Evolutionary conservation across 345 rosid genomes (phyloP).

Genomic region (Citrus hindsii): DNA sequence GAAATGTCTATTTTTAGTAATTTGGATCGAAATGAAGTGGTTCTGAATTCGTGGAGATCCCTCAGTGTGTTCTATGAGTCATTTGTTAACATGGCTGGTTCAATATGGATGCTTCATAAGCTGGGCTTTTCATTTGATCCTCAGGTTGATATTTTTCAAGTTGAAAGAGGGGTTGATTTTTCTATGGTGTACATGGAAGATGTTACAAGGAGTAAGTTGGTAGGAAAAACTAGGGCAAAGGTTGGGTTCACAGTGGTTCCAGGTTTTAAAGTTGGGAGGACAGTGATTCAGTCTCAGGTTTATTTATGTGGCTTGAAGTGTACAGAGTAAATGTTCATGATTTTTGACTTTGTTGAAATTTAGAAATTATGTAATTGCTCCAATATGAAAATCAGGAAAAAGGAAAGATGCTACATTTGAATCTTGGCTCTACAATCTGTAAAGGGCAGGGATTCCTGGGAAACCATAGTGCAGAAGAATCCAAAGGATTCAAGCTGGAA

Average conservation of each 20-base stretch:
- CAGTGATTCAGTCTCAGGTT: slow-evolving; percentile 74
- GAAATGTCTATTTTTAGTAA: slow-evolving; percentile 76
- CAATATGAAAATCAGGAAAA: not conserved
- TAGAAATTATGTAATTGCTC: slow-evolving; percentile 1
- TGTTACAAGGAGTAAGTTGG: slow-evolving; percentile 34
- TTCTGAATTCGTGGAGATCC: slow-evolving; percentile 86
- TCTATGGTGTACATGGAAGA: slow-evolving; percentile 89
- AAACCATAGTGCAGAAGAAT: not conserved
- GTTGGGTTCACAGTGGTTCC: slow-evolving; percentile 93
- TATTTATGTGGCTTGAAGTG: slow-evolving; percentile 52
- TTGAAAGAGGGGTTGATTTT: slow-evolving; percentile 77
- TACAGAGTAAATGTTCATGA: slow-evolving; percentile 30
- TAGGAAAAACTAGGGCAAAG: slow-evolving; percentile 42
- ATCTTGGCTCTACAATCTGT: slow-evolving; percentile 10
- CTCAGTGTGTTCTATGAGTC: slow-evolving; percentile 64
- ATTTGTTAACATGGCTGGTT: slow-evolving; percentile 82
- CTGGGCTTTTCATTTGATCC: slow-evolving; percentile 87
- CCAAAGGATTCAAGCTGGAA: not conserved
- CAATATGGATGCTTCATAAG: slow-evolving; percentile 77
- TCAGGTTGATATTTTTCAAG: slow-evolving; percentile 73
- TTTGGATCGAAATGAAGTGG: slow-evolving; percentile 64
- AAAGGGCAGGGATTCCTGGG: slow-evolving; percentile 1
- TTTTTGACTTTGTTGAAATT: not conserved
- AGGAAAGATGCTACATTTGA: slow-evolving; percentile 7
- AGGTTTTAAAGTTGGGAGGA: slow-evolving; percentile 76